Conservation (phyloP, 2,329 filamentous ascomycete genomes). For the Dactylellina parvicollis region DNA sequence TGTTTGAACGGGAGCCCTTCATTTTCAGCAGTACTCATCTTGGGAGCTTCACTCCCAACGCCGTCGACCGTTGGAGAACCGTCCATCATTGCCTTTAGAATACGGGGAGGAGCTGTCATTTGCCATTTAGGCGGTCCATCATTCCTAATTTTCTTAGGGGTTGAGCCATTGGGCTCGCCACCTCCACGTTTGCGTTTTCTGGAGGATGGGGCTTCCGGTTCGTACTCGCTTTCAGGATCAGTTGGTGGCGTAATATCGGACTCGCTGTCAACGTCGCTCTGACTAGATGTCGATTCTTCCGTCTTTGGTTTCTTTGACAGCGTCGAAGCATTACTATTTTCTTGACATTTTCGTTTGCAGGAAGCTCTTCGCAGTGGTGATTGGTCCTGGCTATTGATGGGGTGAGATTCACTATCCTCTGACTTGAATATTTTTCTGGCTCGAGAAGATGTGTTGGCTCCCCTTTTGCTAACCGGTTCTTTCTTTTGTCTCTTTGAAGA, state of each 20-base stretch:
- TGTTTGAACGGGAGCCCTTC: neutral
- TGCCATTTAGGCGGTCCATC: neutral
- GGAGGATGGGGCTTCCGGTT: neutral
- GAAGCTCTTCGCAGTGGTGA: neutral
- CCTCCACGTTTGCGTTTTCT: neutral
- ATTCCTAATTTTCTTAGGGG: neutral
- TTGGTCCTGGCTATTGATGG: neutral
- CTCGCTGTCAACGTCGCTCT: neutral
- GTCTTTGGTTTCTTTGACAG: slow-evolving; percentile 21
- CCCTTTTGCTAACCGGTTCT: neutral
- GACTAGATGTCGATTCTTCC: neutral
- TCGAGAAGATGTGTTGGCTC: neutral
- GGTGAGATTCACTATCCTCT: neutral
- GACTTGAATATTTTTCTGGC: neutral
- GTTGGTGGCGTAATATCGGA: neutral
- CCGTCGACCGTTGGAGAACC: neutral
- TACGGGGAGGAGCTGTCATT: neutral
- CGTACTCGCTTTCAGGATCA: slow-evolving; percentile 10
- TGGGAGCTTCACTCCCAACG: neutral
- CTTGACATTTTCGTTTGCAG: neutral
- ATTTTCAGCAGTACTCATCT: neutral
- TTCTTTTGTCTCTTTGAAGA: slow-evolving; percentile 20
- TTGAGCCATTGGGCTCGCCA: neutral
- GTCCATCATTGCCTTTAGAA: neutral
- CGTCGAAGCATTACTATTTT: neutral